These are phyloP conservation scores for Talaromyces sp. DNA, from an alignment of 2,329 filamentous ascomycete genomes.

Conservation along the genomic window DNA sequence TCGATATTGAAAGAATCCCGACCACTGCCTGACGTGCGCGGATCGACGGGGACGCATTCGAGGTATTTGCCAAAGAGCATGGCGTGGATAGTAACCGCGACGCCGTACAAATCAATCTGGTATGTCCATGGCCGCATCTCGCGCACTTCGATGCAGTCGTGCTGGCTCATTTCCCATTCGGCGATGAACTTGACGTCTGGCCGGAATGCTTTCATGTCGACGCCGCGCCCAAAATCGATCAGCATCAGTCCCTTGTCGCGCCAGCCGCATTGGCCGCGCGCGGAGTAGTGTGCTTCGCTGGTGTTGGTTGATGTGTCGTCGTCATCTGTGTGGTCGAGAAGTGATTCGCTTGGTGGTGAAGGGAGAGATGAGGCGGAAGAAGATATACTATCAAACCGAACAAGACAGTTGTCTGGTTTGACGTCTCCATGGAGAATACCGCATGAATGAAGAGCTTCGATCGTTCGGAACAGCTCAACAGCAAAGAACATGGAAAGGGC, in stretches of 20 bases:
- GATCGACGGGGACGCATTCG: conserved; percentile 56
- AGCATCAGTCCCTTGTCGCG: conserved; percentile 70
- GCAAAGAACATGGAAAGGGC: conserved; percentile 91
- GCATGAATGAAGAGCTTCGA: conserved; percentile 78
- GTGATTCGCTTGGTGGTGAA: conserved; percentile 22
- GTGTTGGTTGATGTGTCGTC: conserved; percentile 20
- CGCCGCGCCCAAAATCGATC: conserved; percentile 91
- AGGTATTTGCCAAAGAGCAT: conserved; percentile 95
- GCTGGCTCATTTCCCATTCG: conserved; percentile 83
- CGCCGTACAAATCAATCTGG: conserved; percentile 92
- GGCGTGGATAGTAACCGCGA: conserved; percentile 81
- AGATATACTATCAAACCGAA: conserved; percentile 63
- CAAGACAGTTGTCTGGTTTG: conserved; percentile 91
- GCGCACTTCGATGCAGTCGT: conserved; percentile 93
- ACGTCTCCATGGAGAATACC: conserved; percentile 86
- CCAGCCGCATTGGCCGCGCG: conserved; percentile 75
- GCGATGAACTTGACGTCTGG: conserved; percentile 81
- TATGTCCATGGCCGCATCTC: conserved; percentile 94
- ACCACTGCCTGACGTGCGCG: conserved; percentile 24
- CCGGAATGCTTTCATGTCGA: conserved; percentile 84
- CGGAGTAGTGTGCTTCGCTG: conserved; percentile 56
- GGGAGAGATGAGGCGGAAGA: conserved; percentile 16
- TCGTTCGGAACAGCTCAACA: conserved; percentile 81
- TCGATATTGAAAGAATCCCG: conserved; percentile 7
- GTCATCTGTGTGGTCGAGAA: conserved; percentile 21